Percentiles rank a stretch among this genome's conserved stretches.
These are phyloP conservation scores for Nicotiana rustica DNA, from an alignment of 305 asterid species.

Conservation along the genomic window DNA sequence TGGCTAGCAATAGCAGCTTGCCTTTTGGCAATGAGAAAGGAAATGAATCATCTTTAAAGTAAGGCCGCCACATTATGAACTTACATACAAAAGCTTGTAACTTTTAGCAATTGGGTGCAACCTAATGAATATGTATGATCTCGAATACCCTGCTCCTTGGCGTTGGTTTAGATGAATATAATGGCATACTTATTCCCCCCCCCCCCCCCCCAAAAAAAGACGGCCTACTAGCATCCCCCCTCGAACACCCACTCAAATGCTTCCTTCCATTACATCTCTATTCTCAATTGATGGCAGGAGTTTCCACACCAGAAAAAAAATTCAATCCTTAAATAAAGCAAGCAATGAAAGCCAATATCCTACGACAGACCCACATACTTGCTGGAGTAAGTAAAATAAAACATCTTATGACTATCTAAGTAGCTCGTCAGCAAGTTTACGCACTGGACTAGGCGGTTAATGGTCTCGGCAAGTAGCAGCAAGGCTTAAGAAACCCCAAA, in stretches of 20 bases:
- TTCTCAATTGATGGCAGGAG: conserved; percentile 26
- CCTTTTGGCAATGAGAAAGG: not conserved
- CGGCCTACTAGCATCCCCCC: not conserved
- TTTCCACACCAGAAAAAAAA: conserved; percentile 11
- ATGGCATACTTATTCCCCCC: not conserved
- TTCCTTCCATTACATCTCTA: not conserved
- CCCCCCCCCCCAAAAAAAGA: not conserved
- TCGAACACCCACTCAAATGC: not conserved
- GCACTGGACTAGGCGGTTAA: not conserved
- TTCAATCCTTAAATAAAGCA: conserved; percentile 26
- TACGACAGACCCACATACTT: not conserved
- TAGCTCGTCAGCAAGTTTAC: conserved; percentile 21
- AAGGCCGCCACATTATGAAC: not conserved
- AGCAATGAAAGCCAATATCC: not conserved
- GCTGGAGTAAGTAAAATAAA: conserved; percentile 6
- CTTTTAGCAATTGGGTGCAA: not conserved
- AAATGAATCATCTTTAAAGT: conserved; percentile 6
- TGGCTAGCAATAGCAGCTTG: conserved; percentile 5
- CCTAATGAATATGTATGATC: conserved; percentile 3
- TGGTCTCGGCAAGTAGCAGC: conserved; percentile 2
- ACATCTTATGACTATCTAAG: not conserved
- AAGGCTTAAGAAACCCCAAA: not conserved
- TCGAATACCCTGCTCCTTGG: conserved; percentile 14
- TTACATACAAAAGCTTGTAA: not conserved
- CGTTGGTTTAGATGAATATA: conserved; percentile 9